Percentiles rank a stretch among this genome's conserved stretches.
Evolutionary conservation across 75 land plant genomes (phyloP).

Genomic region (Sequoiadendron giganteum): DNA sequence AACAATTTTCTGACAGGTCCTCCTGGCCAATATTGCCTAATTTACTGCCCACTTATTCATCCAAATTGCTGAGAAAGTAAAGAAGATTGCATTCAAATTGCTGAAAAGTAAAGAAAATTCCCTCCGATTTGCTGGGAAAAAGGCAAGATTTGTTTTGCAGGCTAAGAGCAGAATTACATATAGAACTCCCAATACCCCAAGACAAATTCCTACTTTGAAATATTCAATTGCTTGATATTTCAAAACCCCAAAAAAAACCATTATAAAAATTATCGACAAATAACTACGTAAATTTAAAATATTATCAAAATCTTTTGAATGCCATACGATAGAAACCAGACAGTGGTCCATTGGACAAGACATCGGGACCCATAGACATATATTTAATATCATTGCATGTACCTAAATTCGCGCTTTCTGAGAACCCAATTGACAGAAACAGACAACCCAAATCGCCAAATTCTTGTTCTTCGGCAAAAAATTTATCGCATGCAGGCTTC

Average conservation of each 20-base stretch:
- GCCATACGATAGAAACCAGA: neutral
- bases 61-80: neutral
- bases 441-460: conserved; percentile 2
- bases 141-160: neutral
- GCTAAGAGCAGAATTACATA: neutral
- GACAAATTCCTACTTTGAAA: neutral
- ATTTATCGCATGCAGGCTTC: too few relatives aligned
- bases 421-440: neutral
- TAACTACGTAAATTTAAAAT: neutral
- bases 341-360: neutral
- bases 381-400: neutral
- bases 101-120: neutral
- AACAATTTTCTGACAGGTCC: neutral
- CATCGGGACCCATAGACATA: neutral
- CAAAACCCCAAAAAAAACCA: neutral
- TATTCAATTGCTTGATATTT: neutral
- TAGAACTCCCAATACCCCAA: neutral
- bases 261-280: neutral
- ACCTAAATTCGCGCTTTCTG: neutral
- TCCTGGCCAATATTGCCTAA: neutral
- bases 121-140: neutral
- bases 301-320: neutral
- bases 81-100: neutral
- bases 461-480: too few relatives aligned
- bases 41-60: neutral